phyloP scores from a whole-genome alignment of 208 protist genomes.

The Trypanosoma boissoni region DNA sequence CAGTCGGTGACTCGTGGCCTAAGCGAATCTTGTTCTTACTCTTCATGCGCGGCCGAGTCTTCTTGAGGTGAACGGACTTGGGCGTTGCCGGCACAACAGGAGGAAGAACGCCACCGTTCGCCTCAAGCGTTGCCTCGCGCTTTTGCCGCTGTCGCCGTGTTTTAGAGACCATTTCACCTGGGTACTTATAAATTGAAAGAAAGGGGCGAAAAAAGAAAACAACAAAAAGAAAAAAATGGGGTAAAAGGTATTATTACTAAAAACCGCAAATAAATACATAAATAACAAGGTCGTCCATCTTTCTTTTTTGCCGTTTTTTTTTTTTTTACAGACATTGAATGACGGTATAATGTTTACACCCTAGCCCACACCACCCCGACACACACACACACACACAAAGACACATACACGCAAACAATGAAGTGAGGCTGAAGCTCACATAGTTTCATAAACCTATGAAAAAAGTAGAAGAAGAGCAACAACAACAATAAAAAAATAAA shows the following conservation, averaged over 20 bases:
- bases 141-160: slow-evolving; percentile 84
- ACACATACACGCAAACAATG: no score
- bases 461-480: slow-evolving; percentile 7
- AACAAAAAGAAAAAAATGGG: slow-evolving; percentile 5
- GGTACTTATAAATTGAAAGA: slow-evolving; percentile 1
- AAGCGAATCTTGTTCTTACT: slow-evolving; percentile 89
- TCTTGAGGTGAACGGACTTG: slow-evolving; percentile 87
- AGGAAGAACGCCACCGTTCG: slow-evolving; percentile 63
- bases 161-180: slow-evolving; percentile 81
- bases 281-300: neutral
- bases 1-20: slow-evolving; percentile 71
- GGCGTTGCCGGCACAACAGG: slow-evolving; percentile 54
- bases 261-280: neutral
- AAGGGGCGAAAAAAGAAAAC: slow-evolving; percentile 5
- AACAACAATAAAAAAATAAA: slow-evolving; percentile 1
- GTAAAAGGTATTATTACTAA: neutral
- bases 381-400: no score
- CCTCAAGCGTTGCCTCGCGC: slow-evolving; percentile 58
- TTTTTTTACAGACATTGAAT: slow-evolving; percentile 4
- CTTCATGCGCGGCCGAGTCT: slow-evolving; percentile 87
- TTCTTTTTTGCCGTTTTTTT: slow-evolving; percentile 2
- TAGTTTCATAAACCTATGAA: no score
- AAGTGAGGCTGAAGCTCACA: no score
- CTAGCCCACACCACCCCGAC: no score
- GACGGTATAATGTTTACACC: no score